phyloP scores from a whole-genome alignment of 106 monocot genomes.

The Hemerocallis citrina region DNA sequence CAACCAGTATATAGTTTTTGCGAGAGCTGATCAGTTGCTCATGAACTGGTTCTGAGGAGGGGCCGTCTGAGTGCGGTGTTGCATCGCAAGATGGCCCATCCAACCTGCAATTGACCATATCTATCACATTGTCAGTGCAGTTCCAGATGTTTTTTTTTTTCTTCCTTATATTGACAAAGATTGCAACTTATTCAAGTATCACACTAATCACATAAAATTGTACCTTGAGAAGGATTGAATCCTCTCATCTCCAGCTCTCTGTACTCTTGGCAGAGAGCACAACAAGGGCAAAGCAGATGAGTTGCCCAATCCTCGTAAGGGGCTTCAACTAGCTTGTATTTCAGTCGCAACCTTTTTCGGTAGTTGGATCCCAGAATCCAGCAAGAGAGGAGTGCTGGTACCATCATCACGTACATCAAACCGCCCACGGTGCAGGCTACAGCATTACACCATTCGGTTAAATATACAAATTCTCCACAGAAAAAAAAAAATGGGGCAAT shows the following conservation, averaged over 20 bases:
- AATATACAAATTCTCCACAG: too few relatives aligned
- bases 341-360: constrained; percentile 37
- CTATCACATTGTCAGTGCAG: background rate
- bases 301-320: constrained; percentile 50
- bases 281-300: constrained; percentile 52
- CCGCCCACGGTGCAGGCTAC: constrained; percentile 36
- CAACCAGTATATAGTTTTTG: too few relatives aligned
- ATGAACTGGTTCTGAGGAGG: constrained; percentile 38
- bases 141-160: background rate
- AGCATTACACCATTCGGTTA: too few relatives aligned
- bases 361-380: constrained; percentile 37
- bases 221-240: constrained; percentile 59
- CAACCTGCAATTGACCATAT: constrained; percentile 29
- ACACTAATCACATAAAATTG: background rate
- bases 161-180: background rate
- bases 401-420: constrained; percentile 42
- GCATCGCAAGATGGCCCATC: constrained; percentile 43
- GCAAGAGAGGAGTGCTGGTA: constrained; percentile 28
- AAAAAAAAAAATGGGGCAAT: too few relatives aligned
- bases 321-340: constrained; percentile 43
- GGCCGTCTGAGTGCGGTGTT: constrained; percentile 6
- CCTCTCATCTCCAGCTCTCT: constrained; percentile 52
- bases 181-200: too few relatives aligned
- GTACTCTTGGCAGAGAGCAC: constrained; percentile 66
- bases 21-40: constrained; percentile 10